phyloP scores from a whole-genome alignment of 768 basidiomycete genomes.

The Phlebiopsis gigantea region DNA sequence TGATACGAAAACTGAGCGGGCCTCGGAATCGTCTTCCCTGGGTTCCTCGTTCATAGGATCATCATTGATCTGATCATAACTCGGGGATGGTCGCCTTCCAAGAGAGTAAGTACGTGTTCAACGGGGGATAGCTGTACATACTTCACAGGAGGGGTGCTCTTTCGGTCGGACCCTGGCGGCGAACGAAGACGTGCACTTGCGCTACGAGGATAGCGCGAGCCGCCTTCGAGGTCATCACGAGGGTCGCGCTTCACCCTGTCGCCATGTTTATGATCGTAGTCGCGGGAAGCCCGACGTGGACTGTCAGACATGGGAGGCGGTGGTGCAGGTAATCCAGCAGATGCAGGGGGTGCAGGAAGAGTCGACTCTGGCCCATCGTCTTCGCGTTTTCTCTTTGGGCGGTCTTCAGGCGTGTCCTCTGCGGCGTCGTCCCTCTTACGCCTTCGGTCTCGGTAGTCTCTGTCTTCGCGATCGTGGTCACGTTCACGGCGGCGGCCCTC shows the following conservation, averaged over 20 bases:
- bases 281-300: conserved; percentile 45
- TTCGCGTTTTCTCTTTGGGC: conserved; percentile 60
- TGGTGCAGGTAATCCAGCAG: conserved; percentile 39
- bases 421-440: conserved; percentile 66
- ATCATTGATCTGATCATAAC: conserved; percentile 58
- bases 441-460: conserved; percentile 47
- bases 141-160: conserved; percentile 40
- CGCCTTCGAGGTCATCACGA: conserved; percentile 61
- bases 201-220: conserved; percentile 39
- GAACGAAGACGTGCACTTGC: conserved; percentile 31
- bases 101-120: conserved; percentile 4
- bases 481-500: conserved; percentile 49
- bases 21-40: conserved; percentile 94
- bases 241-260: conserved; percentile 43
- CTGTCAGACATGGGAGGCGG: conserved; percentile 45
- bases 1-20: conserved; percentile 97
- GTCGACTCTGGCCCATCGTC: conserved; percentile 46
- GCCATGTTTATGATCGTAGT: conserved; percentile 43
- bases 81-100: conserved; percentile 64
- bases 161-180: conserved; percentile 29
- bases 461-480: conserved; percentile 39
- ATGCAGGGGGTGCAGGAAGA: conserved; percentile 40
- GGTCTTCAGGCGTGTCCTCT: conserved; percentile 48
- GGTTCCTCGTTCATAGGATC: conserved; percentile 80
- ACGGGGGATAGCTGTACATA: conserved; percentile 22